phyloP scores from a whole-genome alignment of 2,329 filamentous ascomycete genomes.

The Colletotrichum neosansevieriae region DNA sequence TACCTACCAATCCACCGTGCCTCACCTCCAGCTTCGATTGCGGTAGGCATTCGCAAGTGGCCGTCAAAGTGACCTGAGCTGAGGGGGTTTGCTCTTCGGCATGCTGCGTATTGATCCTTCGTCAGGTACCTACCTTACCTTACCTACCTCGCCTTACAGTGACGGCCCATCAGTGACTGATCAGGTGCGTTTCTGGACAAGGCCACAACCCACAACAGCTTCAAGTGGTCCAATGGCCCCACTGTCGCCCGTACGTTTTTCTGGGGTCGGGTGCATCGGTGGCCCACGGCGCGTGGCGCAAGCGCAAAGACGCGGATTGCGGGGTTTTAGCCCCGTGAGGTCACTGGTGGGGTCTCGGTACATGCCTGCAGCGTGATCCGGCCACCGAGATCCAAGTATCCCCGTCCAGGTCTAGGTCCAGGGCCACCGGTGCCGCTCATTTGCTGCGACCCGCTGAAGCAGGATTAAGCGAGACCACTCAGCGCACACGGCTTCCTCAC shows the following conservation, averaged over 20 bases:
- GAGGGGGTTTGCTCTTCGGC: conserved; percentile 11
- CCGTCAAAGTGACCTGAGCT: conserved; percentile 20
- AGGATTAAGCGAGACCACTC: conserved; percentile 18
- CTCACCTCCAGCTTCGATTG: neutral
- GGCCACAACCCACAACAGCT: conserved; percentile 39
- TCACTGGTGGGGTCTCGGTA: conserved; percentile 40
- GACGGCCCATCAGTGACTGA: conserved; percentile 23
- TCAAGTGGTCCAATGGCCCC: conserved; percentile 39
- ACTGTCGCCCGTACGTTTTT: conserved; percentile 41
- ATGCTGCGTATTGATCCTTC: neutral
- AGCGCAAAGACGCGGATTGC: conserved; percentile 42
- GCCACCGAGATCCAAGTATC: conserved; percentile 32
- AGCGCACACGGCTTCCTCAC: neutral
- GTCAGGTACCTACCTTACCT: too few relatives aligned
- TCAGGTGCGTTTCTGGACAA: conserved; percentile 40
- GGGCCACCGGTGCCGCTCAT: conserved; percentile 4
- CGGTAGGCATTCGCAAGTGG: conserved; percentile 17
- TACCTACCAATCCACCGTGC: neutral
- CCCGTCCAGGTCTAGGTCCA: neutral
- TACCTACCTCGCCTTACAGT: too few relatives aligned
- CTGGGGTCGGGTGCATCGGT: conserved; percentile 46
- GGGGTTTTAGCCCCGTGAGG: conserved; percentile 43
- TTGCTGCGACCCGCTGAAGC: conserved; percentile 3
- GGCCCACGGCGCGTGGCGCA: conserved; percentile 36
- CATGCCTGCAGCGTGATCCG: conserved; percentile 26